Conservation (phyloP, 78 protist genomes). For the Fonticula alba region DNA sequence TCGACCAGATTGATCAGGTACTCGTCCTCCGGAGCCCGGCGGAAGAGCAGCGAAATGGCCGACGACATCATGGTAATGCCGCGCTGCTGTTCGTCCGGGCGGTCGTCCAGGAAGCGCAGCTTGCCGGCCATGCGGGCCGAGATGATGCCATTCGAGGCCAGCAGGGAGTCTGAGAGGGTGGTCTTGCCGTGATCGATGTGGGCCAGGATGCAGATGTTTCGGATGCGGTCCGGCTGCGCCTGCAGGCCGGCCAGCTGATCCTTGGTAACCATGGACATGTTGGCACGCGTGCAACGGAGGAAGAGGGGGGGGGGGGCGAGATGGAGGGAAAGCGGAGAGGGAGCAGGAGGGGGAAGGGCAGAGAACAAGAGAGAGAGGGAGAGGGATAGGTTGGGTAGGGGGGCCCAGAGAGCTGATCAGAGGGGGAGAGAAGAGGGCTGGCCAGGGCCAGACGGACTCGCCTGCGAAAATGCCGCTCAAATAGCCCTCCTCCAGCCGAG, state of each 20-base stretch:
- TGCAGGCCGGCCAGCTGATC: slow-evolving; percentile 5
- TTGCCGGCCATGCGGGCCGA: slow-evolving; percentile 66
- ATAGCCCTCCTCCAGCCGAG: no score
- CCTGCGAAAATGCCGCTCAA: no score
- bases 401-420: no score
- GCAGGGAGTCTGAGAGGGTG: slow-evolving; percentile 71
- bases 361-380: no score
- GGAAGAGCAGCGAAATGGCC: slow-evolving; percentile 51
- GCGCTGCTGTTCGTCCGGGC: slow-evolving; percentile 80
- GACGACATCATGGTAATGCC: slow-evolving; percentile 91
- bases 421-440: no score
- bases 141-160: slow-evolving; percentile 76
- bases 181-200: slow-evolving; percentile 97
- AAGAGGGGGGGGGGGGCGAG: no score
- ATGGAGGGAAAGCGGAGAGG: no score
- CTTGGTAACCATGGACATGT: no score
- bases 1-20: slow-evolving; percentile 56
- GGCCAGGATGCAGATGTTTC: slow-evolving; percentile 81
- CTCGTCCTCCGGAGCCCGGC: neutral
- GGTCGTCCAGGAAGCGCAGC: slow-evolving; percentile 66
- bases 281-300: no score
- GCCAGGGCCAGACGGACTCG: no score
- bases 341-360: no score
- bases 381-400: no score
- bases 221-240: slow-evolving; percentile 10